Base-by-base conservation (phyloP, 192 early-diverging fungal species). In the Backusella tarrabulga region DNA sequence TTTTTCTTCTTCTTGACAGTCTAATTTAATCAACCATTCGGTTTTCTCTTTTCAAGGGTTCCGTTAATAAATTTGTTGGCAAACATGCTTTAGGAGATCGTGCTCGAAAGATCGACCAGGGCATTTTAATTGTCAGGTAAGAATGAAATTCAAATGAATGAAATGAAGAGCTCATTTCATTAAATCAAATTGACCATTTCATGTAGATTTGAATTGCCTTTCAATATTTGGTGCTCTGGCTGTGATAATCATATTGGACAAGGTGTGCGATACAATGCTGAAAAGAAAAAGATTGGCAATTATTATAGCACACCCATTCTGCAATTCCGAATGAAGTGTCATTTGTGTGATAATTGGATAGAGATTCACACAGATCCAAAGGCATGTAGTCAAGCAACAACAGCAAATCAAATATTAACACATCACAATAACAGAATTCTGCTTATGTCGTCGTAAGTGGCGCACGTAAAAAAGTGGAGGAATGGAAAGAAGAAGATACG, bases 281-380 rank as follows among this genome's bases (percentile, higher is more conserved):
- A 98, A 79, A 98, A 98, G 86, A 96, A 95, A 80, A 93, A 94
- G 75, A 85, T 95, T 34, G 96, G 95, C 14, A 95, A 88, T 35
- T 98, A 97, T 79, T 92, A 91, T 79, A 88, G 90, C 23, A 97
- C 95, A 15, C 89, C 96, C 2, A 97, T 97, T 36, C 92, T 85
- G 81, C 90, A 89, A 63, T 98, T 98, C 83, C 89, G 95, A 5
- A 97, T 98, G 94, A 97, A 97, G 80, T 98, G 97, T 79, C 94
- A 95, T 76, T 82, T 95, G 36, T 98, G 97, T 76, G 77, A 80
- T 70, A 87, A 90, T 70, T 95, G 91, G 92, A 92, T 98, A 41
- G 95, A 95, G 77, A 95, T 98, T 26, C 94, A 92, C n/a, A 98
- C 97, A 1, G 94, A 98, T 78, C 96, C 97, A 21, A 96, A 96